phyloP scores from a whole-genome alignment of 805 yeast genomes.

The Schizosaccharomyces japonicus region DNA sequence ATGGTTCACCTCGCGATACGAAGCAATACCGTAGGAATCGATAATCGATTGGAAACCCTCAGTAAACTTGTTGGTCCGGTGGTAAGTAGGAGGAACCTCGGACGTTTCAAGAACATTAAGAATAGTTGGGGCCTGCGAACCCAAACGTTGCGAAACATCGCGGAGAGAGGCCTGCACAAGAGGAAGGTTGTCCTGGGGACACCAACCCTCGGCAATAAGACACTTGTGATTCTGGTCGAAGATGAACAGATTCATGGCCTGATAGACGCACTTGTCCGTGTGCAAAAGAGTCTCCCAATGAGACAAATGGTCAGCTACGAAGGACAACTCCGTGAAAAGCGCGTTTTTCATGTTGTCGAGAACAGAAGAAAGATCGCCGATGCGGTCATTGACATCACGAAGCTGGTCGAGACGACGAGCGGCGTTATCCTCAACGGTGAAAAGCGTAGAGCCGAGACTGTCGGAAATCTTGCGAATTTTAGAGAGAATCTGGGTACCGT shows the following conservation, averaged over 20 bases:
- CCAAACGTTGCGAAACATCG: constrained; percentile 30
- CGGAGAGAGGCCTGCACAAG: constrained; percentile 43
- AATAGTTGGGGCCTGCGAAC: constrained; percentile 24
- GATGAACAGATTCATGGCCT: constrained; percentile 54
- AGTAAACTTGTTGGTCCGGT: constrained; percentile 84
- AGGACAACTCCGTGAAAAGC: constrained; percentile 50
- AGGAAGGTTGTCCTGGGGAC: constrained; percentile 55
- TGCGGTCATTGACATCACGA: constrained; percentile 22
- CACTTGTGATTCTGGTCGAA: constrained; percentile 68
- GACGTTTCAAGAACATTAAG: constrained; percentile 42
- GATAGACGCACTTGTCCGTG: constrained; percentile 65
- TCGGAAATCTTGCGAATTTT: constrained; percentile 68
- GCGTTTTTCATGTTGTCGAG: constrained; percentile 42
- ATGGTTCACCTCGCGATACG: constrained; percentile 86
- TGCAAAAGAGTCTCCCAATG: constrained; percentile 47
- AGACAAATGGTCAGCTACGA: constrained; percentile 49
- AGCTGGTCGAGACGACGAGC: constrained; percentile 19
- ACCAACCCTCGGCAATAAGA: constrained; percentile 89
- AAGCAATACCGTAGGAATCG: constrained; percentile 86
- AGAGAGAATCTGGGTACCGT: constrained; percentile 51
- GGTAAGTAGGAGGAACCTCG: constrained; percentile 81
- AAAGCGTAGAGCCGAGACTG: constrained; percentile 65
- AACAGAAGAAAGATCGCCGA: constrained; percentile 36
- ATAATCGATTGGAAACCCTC: constrained; percentile 78
- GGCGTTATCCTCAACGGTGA: constrained; percentile 30